Conservation (phyloP, 192 early-diverging fungal species). For the Mortierella alpina region DNA sequence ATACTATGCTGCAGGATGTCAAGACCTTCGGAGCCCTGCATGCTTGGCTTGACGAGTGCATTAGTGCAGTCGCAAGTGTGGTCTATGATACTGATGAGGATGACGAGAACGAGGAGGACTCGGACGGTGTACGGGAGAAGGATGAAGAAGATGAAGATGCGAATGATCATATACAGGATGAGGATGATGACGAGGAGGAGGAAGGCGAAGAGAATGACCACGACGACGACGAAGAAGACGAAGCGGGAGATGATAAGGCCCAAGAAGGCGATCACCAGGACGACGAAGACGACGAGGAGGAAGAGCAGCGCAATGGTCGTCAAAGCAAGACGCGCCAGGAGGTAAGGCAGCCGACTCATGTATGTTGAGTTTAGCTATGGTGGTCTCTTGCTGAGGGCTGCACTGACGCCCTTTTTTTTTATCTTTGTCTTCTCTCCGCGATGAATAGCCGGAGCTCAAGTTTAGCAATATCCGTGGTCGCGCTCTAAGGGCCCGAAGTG, state of each 20-base stretch:
- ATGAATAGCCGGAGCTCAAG: conserved; percentile 3
- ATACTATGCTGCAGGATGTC: conserved; percentile 31
- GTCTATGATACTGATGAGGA: conserved; percentile 35
- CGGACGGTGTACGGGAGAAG: conserved; percentile 8
- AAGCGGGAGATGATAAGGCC: conserved; percentile 31
- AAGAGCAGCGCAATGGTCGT: conserved; percentile 10
- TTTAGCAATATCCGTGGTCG: conserved; percentile 15
- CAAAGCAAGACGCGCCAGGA: conserved; percentile 31
- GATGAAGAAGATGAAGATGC: conserved; percentile 24
- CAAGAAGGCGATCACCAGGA: conserved; percentile 15
- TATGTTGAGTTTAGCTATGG: no score
- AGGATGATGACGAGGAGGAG: conserved; percentile 28
- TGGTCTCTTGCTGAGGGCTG: not conserved
- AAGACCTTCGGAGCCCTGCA: conserved; percentile 35
- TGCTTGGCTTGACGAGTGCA: conserved; percentile 42
- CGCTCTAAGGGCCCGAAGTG: conserved; percentile 20
- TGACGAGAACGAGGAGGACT: conserved; percentile 14
- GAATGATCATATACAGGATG: conserved; percentile 33
- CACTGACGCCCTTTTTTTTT: not conserved
- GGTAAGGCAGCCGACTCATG: conserved; percentile 5
- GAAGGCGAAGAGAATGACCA: conserved; percentile 26
- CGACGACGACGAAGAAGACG: conserved; percentile 39
- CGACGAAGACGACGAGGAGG: conserved; percentile 8
- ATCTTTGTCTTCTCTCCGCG: not conserved
- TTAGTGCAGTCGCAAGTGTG: conserved; percentile 8